These are phyloP conservation scores for Cudoniella acicularis DNA, from an alignment of 495 filamentous ascomycete species.

Conservation along the genomic window DNA sequence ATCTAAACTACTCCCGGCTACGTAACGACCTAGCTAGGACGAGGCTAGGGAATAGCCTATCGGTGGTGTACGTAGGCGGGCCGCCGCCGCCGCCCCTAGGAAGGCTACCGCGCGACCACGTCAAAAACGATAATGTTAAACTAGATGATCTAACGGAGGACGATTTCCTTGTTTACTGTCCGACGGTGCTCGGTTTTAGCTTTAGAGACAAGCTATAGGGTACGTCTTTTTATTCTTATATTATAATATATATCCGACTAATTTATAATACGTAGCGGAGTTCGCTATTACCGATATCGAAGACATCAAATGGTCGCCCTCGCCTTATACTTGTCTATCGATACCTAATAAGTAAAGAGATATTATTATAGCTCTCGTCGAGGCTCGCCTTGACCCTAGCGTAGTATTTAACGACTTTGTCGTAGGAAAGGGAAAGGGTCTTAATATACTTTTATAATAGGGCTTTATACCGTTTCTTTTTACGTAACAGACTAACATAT, in stretches of 20 bases:
- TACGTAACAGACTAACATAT: too few relatives aligned
- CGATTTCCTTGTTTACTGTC: conserved; percentile 29
- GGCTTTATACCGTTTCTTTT: too few relatives aligned
- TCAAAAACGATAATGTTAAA: conserved; percentile 1
- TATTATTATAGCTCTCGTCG: conserved; percentile 6
- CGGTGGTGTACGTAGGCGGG: too few relatives aligned
- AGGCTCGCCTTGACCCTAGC: too few relatives aligned
- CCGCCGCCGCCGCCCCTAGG: too few relatives aligned
- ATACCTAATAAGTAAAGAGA: conserved; percentile 1
- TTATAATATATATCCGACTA: not conserved
- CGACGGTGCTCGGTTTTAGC: conserved; percentile 27
- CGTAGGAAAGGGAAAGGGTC: conserved; percentile 3
- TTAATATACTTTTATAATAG: too few relatives aligned
- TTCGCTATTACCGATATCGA: conserved; percentile 30
- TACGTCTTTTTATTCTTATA: conserved; percentile 12
- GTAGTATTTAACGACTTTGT: conserved; percentile 9
- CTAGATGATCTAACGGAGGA: conserved; percentile 18
- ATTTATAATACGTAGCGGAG: conserved; percentile 26
- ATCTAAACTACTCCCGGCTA: conserved; percentile 31
- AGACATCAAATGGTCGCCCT: conserved; percentile 26
- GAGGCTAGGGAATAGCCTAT: too few relatives aligned
- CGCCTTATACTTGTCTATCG: not conserved
- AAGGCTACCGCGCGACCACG: too few relatives aligned
- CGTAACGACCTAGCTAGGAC: not conserved
- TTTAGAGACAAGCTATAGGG: conserved; percentile 31